Evolutionary conservation across 306 rosid species (phyloP).

Genomic region (Vigna reflexopilosa): DNA sequence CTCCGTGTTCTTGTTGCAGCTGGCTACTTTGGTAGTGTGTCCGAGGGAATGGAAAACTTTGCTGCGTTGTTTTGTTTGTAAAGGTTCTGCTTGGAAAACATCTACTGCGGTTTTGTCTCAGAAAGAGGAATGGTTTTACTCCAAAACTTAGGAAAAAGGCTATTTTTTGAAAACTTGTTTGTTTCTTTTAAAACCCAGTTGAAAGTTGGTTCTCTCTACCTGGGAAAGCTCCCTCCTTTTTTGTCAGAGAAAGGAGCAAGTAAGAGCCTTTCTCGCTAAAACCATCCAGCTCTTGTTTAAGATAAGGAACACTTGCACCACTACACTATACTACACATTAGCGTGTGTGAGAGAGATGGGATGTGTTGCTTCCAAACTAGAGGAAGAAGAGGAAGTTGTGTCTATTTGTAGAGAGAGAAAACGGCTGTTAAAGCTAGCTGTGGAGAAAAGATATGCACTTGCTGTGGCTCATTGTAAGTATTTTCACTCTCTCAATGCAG

Average conservation of each 20-base stretch:
- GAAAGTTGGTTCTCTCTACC: slow-evolving; percentile 40
- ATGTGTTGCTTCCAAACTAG: slow-evolving; percentile 93
- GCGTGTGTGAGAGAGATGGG: slow-evolving; percentile 61
- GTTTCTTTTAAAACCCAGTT: slow-evolving; percentile 47
- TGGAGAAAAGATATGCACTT: slow-evolving; percentile 84
- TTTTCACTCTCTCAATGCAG: slow-evolving; percentile 73
- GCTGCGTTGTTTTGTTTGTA: slow-evolving; percentile 39
- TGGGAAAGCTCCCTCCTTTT: slow-evolving; percentile 56
- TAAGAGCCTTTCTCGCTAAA: slow-evolving; percentile 52
- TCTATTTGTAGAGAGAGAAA: slow-evolving; percentile 90
- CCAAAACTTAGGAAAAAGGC: slow-evolving; percentile 45
- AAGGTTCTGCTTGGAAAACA: slow-evolving; percentile 27
- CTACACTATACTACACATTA: neutral
- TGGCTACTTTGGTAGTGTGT: neutral
- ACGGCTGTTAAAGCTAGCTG: slow-evolving; percentile 71
- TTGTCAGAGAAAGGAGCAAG: slow-evolving; percentile 57
- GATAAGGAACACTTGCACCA: slow-evolving; percentile 29
- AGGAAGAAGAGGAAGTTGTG: slow-evolving; percentile 86
- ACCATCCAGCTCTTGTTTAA: slow-evolving; percentile 28
- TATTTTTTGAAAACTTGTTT: slow-evolving; percentile 41
- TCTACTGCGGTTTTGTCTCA: slow-evolving; percentile 40
- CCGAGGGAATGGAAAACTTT: slow-evolving; percentile 38
- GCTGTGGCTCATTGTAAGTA: slow-evolving; percentile 94
- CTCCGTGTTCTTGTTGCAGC: slow-evolving; percentile 29
- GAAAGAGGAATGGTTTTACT: slow-evolving; percentile 51